Conservation (phyloP, 331 rosid genomes). For the Prunus yedoensis region DNA sequence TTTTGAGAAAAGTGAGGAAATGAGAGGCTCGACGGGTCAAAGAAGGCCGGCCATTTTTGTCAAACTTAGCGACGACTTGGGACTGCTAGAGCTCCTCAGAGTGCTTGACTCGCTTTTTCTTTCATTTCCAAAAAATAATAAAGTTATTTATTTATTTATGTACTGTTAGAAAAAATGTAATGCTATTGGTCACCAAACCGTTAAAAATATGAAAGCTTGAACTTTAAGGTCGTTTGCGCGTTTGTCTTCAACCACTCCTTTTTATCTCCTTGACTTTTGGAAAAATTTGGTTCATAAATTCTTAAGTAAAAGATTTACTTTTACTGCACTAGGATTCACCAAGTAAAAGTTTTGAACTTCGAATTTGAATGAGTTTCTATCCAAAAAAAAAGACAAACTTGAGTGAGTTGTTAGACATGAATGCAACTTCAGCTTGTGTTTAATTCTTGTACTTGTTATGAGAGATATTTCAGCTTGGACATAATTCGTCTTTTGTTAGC, state of each 20-base stretch:
- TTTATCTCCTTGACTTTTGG: too few species aligned
- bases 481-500: too few species aligned
- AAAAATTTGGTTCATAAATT: neutral
- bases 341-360: neutral
- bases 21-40: slow-evolving; percentile 49
- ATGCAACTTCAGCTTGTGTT: neutral
- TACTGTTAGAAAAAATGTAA: neutral
- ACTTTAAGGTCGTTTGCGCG: neutral
- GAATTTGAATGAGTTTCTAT: neutral
- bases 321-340: slow-evolving; percentile 2
- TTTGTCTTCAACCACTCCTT: slow-evolving; percentile 2
- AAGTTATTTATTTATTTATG: neutral
- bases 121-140: neutral
- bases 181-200: neutral
- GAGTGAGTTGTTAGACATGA: neutral
- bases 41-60: slow-evolving; percentile 45
- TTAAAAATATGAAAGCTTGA: neutral
- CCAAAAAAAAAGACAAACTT: too few species aligned
- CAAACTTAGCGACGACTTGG: slow-evolving; percentile 30
- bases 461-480: too few species aligned
- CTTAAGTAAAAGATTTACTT: neutral
- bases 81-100: slow-evolving; percentile 2
- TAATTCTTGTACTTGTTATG: neutral
- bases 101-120: slow-evolving; percentile 21
- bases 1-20: slow-evolving; percentile 7